Evolutionary conservation across 345 rosid species (phyloP).

Genomic region (Garcia nutans): DNA sequence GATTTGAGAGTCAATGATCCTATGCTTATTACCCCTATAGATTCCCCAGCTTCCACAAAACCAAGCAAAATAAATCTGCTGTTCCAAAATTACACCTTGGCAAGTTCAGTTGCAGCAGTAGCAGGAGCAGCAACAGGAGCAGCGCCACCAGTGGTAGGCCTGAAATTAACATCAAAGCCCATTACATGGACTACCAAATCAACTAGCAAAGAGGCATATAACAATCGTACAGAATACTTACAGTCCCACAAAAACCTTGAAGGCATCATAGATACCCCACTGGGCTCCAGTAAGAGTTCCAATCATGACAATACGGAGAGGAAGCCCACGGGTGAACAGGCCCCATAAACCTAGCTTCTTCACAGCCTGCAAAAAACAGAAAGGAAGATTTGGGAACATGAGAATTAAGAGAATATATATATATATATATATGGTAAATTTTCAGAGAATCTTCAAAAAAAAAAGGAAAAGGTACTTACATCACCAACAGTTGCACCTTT

Average conservation of each 20-base stretch:
- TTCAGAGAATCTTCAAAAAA: background rate
- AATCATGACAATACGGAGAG: conserved; percentile 96
- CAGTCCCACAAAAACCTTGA: conserved; percentile 98
- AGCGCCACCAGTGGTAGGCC: conserved; percentile 98
- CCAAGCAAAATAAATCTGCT: background rate
- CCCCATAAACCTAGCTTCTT: conserved; percentile 90
- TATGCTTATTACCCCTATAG: conserved; percentile 37
- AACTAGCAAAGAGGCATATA: background rate
- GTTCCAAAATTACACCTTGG: conserved; percentile 33
- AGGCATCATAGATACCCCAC: conserved; percentile 95
- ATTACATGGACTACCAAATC: background rate
- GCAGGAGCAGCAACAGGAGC: conserved; percentile 39
- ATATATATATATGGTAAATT: too few species aligned
- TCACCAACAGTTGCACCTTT: conserved; percentile 98
- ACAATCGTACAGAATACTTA: conserved; percentile 40
- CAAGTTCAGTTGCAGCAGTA: conserved; percentile 32
- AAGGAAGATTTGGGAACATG: too few species aligned
- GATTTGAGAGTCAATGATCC: conserved; percentile 33
- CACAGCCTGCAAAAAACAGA: conserved; percentile 65
- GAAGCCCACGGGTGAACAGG: conserved; percentile 94
- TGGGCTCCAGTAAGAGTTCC: conserved; percentile 98
- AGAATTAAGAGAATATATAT: too few species aligned
- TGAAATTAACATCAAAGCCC: conserved; percentile 28
- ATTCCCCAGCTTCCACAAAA: conserved; percentile 11
- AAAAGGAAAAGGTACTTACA: conserved; percentile 40